Conservation (phyloP, 1,139 yeast species). For the Lodderomyces theae region DNA sequence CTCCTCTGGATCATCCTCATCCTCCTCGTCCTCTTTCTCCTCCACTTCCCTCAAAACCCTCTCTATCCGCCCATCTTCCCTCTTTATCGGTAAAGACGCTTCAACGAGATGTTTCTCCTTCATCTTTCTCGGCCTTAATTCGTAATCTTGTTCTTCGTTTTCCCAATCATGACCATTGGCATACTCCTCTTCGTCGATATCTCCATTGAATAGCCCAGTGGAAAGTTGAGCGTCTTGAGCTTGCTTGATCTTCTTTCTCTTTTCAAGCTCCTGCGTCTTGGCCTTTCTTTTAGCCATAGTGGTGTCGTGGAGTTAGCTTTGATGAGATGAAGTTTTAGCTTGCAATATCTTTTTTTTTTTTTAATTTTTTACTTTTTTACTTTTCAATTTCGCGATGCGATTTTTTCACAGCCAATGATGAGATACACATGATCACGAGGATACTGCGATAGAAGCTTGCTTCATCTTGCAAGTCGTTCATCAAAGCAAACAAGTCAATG, state of each 20-base stretch:
- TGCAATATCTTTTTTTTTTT: too few species aligned
- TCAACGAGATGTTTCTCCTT: conserved; percentile 51
- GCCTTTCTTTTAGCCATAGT: conserved; percentile 49
- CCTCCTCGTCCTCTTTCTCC: conserved; percentile 15
- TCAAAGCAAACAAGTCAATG: too few species aligned
- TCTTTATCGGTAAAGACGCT: conserved; percentile 72
- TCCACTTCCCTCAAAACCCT: conserved; percentile 48
- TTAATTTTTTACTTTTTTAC: too few species aligned
- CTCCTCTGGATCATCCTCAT: conserved; percentile 21
- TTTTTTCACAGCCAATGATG: too few species aligned
- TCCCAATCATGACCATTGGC: conserved; percentile 38
- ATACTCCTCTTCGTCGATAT: conserved; percentile 16
- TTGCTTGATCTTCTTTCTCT: conserved; percentile 51
- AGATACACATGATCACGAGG: too few species aligned
- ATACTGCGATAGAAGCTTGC: too few species aligned
- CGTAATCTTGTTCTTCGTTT: conserved; percentile 70
- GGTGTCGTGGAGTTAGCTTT: not conserved
- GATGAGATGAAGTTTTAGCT: not conserved
- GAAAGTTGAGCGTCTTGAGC: conserved; percentile 43
- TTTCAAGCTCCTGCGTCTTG: conserved; percentile 41
- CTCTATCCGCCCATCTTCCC: conserved; percentile 65
- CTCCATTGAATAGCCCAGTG: conserved; percentile 41
- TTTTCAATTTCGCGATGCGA: too few species aligned
- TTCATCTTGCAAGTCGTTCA: too few species aligned
- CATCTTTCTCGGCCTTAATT: conserved; percentile 52